These are phyloP conservation scores for Lablab purpureus DNA, from an alignment of 306 rosid species.

Conservation along the genomic window DNA sequence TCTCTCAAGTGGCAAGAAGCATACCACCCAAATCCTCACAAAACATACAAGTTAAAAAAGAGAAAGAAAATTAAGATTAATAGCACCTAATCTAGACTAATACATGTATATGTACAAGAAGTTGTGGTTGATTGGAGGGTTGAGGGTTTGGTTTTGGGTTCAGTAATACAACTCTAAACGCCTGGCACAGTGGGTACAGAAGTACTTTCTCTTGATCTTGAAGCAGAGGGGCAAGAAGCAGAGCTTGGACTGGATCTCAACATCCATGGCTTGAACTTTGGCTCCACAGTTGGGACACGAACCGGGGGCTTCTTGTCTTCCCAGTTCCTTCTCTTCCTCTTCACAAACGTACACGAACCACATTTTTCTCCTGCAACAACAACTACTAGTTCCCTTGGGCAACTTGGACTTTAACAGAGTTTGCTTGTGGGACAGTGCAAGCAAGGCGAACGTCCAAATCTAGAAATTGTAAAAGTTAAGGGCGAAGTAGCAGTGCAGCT, in stretches of 20 bases:
- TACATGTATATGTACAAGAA: slow-evolving; percentile 2
- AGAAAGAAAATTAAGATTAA: neutral
- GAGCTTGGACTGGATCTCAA: slow-evolving; percentile 68
- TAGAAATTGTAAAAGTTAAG: neutral
- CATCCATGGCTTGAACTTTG: slow-evolving; percentile 81
- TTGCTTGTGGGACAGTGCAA: neutral
- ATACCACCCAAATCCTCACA: neutral
- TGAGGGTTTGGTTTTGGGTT: neutral
- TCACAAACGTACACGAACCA: slow-evolving; percentile 70
- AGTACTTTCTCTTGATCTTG: slow-evolving; percentile 81
- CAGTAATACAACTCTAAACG: slow-evolving; percentile 71
- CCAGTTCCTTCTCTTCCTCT: slow-evolving; percentile 74
- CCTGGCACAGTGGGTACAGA: slow-evolving; percentile 74
- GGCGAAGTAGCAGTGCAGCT: too few species aligned
- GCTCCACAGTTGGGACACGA: slow-evolving; percentile 87
- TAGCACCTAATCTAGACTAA: neutral
- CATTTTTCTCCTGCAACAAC: slow-evolving; percentile 59
- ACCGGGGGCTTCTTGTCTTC: slow-evolving; percentile 82
- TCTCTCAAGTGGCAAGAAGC: neutral
- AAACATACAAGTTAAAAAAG: neutral
- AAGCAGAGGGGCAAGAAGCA: slow-evolving; percentile 81
- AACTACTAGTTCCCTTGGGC: neutral
- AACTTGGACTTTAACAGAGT: neutral
- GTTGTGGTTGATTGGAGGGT: neutral
- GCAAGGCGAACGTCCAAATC: neutral